Evolutionary conservation across 2,329 filamentous ascomycete species (phyloP), one percentile per base, ranked within the genome.

Genomic region (Rugonectria rugulosa): DNA sequence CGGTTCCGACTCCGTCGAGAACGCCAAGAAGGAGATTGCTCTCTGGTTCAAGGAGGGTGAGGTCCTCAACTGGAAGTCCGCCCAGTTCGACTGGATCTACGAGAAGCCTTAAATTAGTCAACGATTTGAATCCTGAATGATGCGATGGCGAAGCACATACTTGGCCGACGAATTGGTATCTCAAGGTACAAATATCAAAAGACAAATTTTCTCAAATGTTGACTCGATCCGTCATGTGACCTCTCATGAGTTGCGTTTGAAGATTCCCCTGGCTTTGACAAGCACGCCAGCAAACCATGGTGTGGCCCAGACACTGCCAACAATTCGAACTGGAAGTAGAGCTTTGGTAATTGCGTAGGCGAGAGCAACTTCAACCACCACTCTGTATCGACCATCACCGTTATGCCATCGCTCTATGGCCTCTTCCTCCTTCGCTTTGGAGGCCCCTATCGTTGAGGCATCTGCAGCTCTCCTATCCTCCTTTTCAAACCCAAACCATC

Each of bases 21-120:
- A 87, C 84, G 95, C 95, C 81, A 87, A 98, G 90, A 97, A 98
- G 91, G 95, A 99, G 86, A 99, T 99, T 77, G 89, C 89, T 73
- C 88, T 98, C 76, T 99, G 95, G 95, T 99, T 99, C 90, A 88
- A 90, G 81, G 83, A 90, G 69, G 88, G 87, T 69, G 95, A 98
- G 80, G 76, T 97, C 73, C 80, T 92, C 80, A 84, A 75, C 81
- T 98, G 90, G 87, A 94, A 95, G 86, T 82, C 83, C 68, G 83
- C 90, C 76, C 85, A 91, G 81, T 86, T 90, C 81, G 87, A 90
- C 84, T 98, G 95, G 95, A 84, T 98, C 84, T 98, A 97, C 85
- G 95, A 99, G 90, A 94, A 96, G 85, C 70, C 81, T 63, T 82
- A 81, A 74, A 70, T 63, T 7, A 62, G 59, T 65, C 57, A 47